These are phyloP conservation scores for Nannochloropsis salina DNA, from an alignment of 108 stramenopile species.

Conservation along the genomic window DNA sequence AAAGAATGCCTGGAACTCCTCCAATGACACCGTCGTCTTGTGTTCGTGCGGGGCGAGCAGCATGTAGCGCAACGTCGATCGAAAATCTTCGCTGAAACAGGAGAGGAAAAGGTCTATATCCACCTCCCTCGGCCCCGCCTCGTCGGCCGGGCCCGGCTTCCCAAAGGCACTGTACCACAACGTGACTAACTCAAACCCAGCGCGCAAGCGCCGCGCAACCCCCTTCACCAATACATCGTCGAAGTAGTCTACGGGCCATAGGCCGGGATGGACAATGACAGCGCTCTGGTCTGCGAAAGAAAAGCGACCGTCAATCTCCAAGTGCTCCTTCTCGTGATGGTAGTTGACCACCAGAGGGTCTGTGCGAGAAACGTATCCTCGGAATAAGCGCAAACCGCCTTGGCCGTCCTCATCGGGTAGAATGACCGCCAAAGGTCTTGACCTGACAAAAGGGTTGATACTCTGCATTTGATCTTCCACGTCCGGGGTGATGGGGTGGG, in stretches of 20 bases:
- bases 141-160: neutral
- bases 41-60: neutral
- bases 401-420: neutral
- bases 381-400: neutral
- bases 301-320: conserved; percentile 6
- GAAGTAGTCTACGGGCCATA: neutral
- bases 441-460: neutral
- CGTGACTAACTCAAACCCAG: neutral
- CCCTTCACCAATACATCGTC: neutral
- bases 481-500: neutral
- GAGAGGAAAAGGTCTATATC: neutral
- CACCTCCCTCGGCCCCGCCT: neutral
- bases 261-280: neutral
- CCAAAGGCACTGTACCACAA: neutral
- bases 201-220: neutral
- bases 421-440: neutral
- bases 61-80: neutral
- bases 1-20: neutral
- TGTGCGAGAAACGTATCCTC: neutral
- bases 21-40: neutral
- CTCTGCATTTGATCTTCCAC: conserved; percentile 13
- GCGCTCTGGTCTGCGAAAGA: neutral
- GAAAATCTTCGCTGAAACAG: neutral
- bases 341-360: neutral
- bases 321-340: neutral